These are phyloP conservation scores for Fusarium papillatum DNA, from an alignment of 2,329 filamentous ascomycete genomes.

Conservation along the genomic window DNA sequence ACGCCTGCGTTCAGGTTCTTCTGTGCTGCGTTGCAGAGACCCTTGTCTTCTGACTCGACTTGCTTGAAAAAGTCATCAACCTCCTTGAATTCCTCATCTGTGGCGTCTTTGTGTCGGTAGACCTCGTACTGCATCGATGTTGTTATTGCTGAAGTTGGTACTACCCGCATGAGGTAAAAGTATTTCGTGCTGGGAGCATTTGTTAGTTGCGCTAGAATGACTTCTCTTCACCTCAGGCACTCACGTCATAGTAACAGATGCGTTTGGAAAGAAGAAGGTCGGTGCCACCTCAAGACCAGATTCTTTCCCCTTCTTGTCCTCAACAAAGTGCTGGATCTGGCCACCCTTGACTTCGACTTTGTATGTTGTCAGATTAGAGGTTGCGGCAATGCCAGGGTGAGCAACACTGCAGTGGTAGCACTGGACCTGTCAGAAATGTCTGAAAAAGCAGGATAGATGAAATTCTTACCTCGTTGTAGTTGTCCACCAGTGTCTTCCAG, in stretches of 20 bases:
- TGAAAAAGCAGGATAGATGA: background rate
- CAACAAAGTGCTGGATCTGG: constrained; percentile 32
- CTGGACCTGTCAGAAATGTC: background rate
- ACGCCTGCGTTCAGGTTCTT: constrained; percentile 71
- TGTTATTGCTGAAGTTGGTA: constrained; percentile 28
- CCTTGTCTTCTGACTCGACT: constrained; percentile 74
- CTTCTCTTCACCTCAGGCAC: background rate
- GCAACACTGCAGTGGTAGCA: constrained; percentile 34
- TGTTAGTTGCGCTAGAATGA: background rate
- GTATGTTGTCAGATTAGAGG: constrained; percentile 7
- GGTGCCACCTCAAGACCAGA: constrained; percentile 9
- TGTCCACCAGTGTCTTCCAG: constrained; percentile 72
- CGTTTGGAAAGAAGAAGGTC: constrained; percentile 34
- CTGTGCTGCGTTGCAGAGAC: constrained; percentile 70
- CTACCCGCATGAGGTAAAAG: constrained; percentile 33
- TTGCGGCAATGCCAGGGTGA: constrained; percentile 30
- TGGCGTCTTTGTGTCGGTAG: constrained; percentile 70
- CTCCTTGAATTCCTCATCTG: constrained; percentile 66
- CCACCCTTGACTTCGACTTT: constrained; percentile 21
- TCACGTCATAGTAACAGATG: constrained; percentile 33
- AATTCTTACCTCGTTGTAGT: constrained; percentile 67
- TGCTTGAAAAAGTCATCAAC: constrained; percentile 72
- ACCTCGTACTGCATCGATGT: constrained; percentile 55
- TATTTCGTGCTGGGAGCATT: constrained; percentile 15
- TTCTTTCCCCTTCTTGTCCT: constrained; percentile 16